phyloP scores from a whole-genome alignment of 257 asterid genomes.

The Handroanthus guayacan region DNA sequence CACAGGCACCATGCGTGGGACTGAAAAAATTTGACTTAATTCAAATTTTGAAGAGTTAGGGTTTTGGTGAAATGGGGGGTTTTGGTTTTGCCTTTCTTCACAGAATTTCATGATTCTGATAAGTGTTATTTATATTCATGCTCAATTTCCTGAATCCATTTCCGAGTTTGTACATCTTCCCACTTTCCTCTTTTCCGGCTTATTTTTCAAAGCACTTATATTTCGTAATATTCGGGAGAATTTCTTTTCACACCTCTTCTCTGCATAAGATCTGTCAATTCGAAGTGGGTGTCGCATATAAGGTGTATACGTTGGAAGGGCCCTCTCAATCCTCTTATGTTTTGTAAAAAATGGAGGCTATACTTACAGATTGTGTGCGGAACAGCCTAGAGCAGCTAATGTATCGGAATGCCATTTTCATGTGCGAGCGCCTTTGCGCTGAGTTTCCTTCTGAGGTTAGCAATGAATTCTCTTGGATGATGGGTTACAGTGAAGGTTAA shows the following conservation, averaged over 20 bases:
- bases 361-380: slow-evolving; percentile 71
- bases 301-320: slow-evolving; percentile 26
- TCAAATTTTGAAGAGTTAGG: slow-evolving; percentile 34
- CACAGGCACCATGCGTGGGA: not conserved
- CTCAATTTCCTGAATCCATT: slow-evolving; percentile 23
- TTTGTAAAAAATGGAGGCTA: slow-evolving; percentile 65
- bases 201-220: not conserved
- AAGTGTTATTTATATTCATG: not conserved
- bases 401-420: slow-evolving; percentile 85
- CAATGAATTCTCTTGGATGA: slow-evolving; percentile 9
- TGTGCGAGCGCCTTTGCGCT: slow-evolving; percentile 95
- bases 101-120: slow-evolving; percentile 3
- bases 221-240: slow-evolving; percentile 9
- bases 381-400: slow-evolving; percentile 71
- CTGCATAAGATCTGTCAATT: slow-evolving; percentile 26
- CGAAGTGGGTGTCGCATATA: slow-evolving; percentile 4
- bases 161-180: not conserved
- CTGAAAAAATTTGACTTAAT: not conserved
- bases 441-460: slow-evolving; percentile 92
- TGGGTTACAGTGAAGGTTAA: not conserved
- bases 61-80: slow-evolving; percentile 43
- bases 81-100: slow-evolving; percentile 20
- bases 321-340: slow-evolving; percentile 18
- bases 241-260: slow-evolving; percentile 23
- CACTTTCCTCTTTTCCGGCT: not conserved